Percentiles rank a stretch among this genome's conserved stretches.
Conservation (phyloP, 2,329 filamentous ascomycete genomes). For the Phialophora verrucosa region DNA sequence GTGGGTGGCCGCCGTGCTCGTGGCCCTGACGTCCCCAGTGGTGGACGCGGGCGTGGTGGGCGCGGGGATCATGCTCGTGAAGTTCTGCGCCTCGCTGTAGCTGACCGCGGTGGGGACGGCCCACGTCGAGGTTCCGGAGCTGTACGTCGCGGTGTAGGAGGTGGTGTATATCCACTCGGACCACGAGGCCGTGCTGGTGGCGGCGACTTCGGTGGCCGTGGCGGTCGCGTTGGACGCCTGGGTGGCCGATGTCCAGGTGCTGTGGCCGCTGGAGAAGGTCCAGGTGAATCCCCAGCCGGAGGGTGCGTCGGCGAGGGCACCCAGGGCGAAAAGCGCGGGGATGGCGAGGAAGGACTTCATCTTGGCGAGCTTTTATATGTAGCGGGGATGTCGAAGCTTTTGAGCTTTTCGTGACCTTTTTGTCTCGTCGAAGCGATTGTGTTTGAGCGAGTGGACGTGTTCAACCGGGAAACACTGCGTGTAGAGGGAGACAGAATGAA, state of each 20-base stretch:
- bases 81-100: slow-evolving; percentile 25
- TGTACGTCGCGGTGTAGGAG: slow-evolving; percentile 31
- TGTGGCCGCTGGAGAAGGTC: slow-evolving; percentile 28
- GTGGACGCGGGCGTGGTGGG: slow-evolving; percentile 2
- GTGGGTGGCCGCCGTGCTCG: slow-evolving; percentile 6
- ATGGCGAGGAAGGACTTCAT: slow-evolving; percentile 36
- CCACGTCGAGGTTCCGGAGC: slow-evolving; percentile 30
- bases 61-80: slow-evolving; percentile 33
- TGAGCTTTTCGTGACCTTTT: neutral
- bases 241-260: slow-evolving; percentile 29
- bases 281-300: slow-evolving; percentile 31
- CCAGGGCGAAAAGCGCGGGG: slow-evolving; percentile 31
- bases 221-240: slow-evolving; percentile 27
- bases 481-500: neutral
- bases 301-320: slow-evolving; percentile 25
- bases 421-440: neutral
- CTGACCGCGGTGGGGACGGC: slow-evolving; percentile 23
- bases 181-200: slow-evolving; percentile 11
- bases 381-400: neutral
- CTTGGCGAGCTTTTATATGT: neutral
- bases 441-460: slow-evolving; percentile 23
- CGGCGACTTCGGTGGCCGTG: slow-evolving; percentile 13
- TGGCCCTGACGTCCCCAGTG: neutral
- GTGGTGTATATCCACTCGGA: slow-evolving; percentile 25
- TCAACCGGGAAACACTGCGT: slow-evolving; percentile 18